Conservation (phyloP, 768 basidiomycete genomes). For the Cubamyces lactineus region DNA sequence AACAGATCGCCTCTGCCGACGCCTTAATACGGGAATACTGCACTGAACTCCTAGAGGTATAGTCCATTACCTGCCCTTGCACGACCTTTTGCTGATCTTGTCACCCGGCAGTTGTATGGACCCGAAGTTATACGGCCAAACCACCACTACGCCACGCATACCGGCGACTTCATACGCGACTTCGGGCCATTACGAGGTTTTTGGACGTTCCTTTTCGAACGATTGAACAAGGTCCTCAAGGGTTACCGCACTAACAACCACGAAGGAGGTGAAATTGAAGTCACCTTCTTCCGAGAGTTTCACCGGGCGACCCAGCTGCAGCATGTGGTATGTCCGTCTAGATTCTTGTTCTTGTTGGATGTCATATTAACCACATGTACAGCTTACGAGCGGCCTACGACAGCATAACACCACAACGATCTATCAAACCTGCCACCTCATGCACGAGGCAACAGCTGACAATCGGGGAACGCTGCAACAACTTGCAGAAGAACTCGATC, state of each 20-base stretch:
- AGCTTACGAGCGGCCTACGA: not conserved
- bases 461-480: not conserved
- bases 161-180: slow-evolving; percentile 29
- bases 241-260: slow-evolving; percentile 32
- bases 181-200: slow-evolving; percentile 43
- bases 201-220: slow-evolving; percentile 39
- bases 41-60: slow-evolving; percentile 27
- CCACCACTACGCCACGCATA: slow-evolving; percentile 42
- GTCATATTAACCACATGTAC: not conserved
- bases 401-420: not conserved
- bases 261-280: slow-evolving; percentile 34
- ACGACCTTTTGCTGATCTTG: not conserved
- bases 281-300: slow-evolving; percentile 34
- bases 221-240: slow-evolving; percentile 39
- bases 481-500: not conserved
- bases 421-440: not conserved
- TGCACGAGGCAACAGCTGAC: not conserved
- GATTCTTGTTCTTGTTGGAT: not conserved
- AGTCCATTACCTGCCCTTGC: not conserved
- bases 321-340: no score
- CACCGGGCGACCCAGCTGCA: slow-evolving; percentile 17
- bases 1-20: slow-evolving; percentile 16
- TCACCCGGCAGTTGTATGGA: slow-evolving; percentile 40
- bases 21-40: slow-evolving; percentile 30
- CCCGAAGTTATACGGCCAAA: slow-evolving; percentile 38